phyloP scores from a whole-genome alignment of 805 yeast genomes.

The Lipomyces yamanashiensis region DNA sequence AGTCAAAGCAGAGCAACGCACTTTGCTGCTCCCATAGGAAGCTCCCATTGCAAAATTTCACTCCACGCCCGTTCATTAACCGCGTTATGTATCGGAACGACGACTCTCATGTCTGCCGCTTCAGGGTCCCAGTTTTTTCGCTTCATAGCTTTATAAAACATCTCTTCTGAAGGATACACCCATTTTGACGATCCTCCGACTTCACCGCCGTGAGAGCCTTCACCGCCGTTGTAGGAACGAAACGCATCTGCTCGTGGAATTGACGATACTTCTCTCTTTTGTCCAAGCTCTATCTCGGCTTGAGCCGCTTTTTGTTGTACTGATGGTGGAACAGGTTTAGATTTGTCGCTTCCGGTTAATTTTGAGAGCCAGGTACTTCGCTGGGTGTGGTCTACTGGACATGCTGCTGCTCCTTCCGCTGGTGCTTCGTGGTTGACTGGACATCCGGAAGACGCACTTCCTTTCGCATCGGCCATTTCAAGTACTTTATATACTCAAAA shows the following conservation, averaged over 20 bases:
- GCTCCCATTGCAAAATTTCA: constrained; percentile 84
- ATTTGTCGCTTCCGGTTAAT: constrained; percentile 35
- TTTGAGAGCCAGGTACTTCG: constrained; percentile 60
- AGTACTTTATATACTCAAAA: too few relatives aligned
- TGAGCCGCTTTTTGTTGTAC: neutral
- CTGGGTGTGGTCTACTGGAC: constrained; percentile 74
- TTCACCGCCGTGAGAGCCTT: constrained; percentile 39
- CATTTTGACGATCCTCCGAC: constrained; percentile 57
- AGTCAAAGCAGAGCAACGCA: constrained; percentile 1
- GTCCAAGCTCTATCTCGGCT: constrained; percentile 52
- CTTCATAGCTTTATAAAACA: constrained; percentile 91
- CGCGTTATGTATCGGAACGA: constrained; percentile 91
- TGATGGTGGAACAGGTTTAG: constrained; percentile 5
- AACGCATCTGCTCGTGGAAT: constrained; percentile 66
- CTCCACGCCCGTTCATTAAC: constrained; percentile 94
- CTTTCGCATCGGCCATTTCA: constrained; percentile 9
- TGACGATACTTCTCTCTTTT: constrained; percentile 71
- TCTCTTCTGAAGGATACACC: constrained; percentile 95
- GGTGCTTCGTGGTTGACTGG: constrained; percentile 37
- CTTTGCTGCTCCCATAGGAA: constrained; percentile 48
- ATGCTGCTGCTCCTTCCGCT: constrained; percentile 44
- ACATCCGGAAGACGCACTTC: constrained; percentile 22
- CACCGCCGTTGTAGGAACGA: constrained; percentile 33
- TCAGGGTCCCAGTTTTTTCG: constrained; percentile 87
- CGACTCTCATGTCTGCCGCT: constrained; percentile 80